Percentiles rank a stretch among this genome's conserved stretches.
These are phyloP conservation scores for Pseudogymnoascus sp. DNA, from an alignment of 2,329 filamentous ascomycete species.

Conservation along the genomic window DNA sequence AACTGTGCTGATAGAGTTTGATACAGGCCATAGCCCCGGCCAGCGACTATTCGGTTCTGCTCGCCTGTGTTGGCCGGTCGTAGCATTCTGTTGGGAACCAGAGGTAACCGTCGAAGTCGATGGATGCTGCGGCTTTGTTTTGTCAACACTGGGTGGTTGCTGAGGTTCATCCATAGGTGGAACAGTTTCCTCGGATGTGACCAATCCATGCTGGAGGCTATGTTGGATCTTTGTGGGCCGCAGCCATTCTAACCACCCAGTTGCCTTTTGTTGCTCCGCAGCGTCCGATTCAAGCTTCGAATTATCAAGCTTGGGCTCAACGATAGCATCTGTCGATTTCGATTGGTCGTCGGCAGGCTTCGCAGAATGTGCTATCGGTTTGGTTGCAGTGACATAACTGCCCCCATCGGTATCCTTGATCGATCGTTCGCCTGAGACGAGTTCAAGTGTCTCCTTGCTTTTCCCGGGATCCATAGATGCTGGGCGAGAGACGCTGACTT, in stretches of 20 bases:
- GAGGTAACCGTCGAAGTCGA: neutral
- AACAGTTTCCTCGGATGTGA: neutral
- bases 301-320: neutral
- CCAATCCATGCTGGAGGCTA: neutral
- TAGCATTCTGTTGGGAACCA: neutral
- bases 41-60: constrained; percentile 5
- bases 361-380: neutral
- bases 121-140: neutral
- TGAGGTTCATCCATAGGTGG: neutral
- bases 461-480: constrained; percentile 29
- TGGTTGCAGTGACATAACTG: neutral
- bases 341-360: neutral
- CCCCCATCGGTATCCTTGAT: neutral
- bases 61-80: neutral
- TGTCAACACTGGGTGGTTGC: neutral
- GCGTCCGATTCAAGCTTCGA: neutral
- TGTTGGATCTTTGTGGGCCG: neutral
- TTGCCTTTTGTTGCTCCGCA: neutral
- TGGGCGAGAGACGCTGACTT: constrained; percentile 19
- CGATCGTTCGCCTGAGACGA: neutral
- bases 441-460: constrained; percentile 28
- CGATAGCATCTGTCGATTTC: neutral
- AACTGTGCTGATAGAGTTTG: constrained; percentile 16
- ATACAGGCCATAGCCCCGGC: constrained; percentile 20
- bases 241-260: constrained; percentile 2